phyloP scores from a whole-genome alignment of 2,329 filamentous ascomycete genomes.

The Camptophora hylomeconis region DNA sequence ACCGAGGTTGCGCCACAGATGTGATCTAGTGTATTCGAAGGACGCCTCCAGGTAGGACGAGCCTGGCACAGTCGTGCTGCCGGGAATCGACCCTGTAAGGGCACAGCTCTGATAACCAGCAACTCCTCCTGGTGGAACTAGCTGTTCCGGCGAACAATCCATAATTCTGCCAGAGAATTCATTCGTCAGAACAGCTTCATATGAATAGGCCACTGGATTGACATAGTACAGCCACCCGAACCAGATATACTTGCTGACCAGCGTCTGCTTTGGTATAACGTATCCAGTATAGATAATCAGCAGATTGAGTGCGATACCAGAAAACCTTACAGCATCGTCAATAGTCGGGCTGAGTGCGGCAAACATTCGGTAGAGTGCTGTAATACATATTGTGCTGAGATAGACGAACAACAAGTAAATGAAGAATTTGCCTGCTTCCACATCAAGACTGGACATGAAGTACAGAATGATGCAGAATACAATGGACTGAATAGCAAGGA shows the following conservation, averaged over 20 bases:
- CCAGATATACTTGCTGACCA: constrained; percentile 49
- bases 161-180: constrained; percentile 48
- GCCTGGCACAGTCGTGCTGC: constrained; percentile 39
- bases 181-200: constrained; percentile 55
- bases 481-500: constrained; percentile 45
- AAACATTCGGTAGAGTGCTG: constrained; percentile 53
- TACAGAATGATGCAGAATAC: constrained; percentile 53
- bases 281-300: constrained; percentile 54
- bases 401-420: constrained; percentile 54
- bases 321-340: constrained; percentile 53
- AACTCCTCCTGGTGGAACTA: constrained; percentile 46
- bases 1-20: constrained; percentile 63
- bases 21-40: constrained; percentile 38
- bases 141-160: constrained; percentile 44
- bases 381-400: constrained; percentile 48
- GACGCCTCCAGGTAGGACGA: constrained; percentile 40
- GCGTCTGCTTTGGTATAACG: constrained; percentile 51
- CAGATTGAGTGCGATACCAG: constrained; percentile 48
- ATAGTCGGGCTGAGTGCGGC: constrained; percentile 51
- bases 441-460: constrained; percentile 48
- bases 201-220: constrained; percentile 46
- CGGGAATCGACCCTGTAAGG: constrained; percentile 43
- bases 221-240: constrained; percentile 50
- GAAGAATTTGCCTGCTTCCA: constrained; percentile 50
- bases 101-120: constrained; percentile 49